Evolutionary conservation across 306 rosid genomes (phyloP).

Genomic region (Parietaria judaica): DNA sequence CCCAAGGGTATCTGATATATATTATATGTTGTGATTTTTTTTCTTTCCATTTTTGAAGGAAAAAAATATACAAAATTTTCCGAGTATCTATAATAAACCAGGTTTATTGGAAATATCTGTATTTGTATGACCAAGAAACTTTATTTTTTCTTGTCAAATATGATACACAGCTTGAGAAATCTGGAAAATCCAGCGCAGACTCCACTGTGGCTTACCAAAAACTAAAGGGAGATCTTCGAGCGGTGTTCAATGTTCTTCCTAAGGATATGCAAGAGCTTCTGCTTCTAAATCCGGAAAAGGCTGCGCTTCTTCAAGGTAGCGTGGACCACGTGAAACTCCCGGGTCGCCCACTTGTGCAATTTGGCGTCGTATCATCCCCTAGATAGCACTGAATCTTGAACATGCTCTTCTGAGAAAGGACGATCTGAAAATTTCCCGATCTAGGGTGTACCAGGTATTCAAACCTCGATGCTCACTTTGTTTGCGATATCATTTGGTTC

Average conservation of each 20-base stretch:
- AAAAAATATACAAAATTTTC: too few species aligned
- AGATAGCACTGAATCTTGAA: constrained; percentile 31
- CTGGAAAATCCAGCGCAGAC: constrained; percentile 42
- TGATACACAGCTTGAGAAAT: constrained; percentile 45
- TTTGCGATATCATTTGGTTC: not conserved
- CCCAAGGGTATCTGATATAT: too few species aligned
- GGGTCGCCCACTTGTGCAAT: constrained; percentile 29
- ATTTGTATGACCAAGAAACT: constrained; percentile 5
- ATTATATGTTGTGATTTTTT: too few species aligned
- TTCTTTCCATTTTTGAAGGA: too few species aligned
- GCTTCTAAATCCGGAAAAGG: constrained; percentile 71
- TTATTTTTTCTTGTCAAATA: not conserved
- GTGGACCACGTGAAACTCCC: constrained; percentile 42
- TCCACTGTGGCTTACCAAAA: constrained; percentile 41
- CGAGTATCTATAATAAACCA: too few species aligned
- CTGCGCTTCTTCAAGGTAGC: constrained; percentile 52
- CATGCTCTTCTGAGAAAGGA: constrained; percentile 17
- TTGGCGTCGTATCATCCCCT: constrained; percentile 33
- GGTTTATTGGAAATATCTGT: not conserved
- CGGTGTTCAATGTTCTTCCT: constrained; percentile 61
- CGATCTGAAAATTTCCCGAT: constrained; percentile 17
- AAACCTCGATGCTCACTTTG: not conserved
- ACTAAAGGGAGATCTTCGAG: constrained; percentile 49
- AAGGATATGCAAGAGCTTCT: constrained; percentile 78
- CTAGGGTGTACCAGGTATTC: constrained; percentile 25